These are phyloP conservation scores for Pestalotiopsis sp. DNA, from an alignment of 2,329 filamentous ascomycete genomes.

Conservation along the genomic window DNA sequence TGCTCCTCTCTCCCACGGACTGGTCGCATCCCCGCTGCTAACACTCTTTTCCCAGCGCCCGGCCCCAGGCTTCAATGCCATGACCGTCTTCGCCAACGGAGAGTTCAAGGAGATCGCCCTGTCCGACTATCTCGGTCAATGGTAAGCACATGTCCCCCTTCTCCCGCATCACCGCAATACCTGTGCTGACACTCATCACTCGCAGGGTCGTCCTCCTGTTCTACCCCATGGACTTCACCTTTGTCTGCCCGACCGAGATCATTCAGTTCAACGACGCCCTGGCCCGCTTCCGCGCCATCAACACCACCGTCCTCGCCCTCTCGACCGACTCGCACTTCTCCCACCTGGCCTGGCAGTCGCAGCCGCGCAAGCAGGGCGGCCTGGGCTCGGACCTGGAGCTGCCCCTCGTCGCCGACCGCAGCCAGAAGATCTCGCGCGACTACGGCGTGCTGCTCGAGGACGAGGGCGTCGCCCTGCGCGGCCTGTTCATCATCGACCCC, in stretches of 20 bases:
- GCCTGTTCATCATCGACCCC: constrained; percentile 68
- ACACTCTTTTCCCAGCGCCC: constrained; percentile 34
- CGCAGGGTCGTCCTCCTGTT: constrained; percentile 66
- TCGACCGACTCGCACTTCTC: constrained; percentile 64
- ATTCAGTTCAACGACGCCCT: constrained; percentile 65
- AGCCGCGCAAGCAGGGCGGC: constrained; percentile 62
- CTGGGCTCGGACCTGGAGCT: constrained; percentile 62
- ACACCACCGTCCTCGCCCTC: constrained; percentile 61
- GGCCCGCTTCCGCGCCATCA: constrained; percentile 60
- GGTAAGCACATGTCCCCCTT: constrained; percentile 33
- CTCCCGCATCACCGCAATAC: neutral
- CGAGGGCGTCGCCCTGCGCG: constrained; percentile 64
- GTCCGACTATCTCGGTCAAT: constrained; percentile 48
- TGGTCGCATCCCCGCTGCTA: too few relatives aligned
- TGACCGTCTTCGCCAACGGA: constrained; percentile 49
- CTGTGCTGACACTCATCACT: constrained; percentile 4
- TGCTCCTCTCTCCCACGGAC: too few relatives aligned
- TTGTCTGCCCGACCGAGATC: constrained; percentile 69
- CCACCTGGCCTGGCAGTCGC: constrained; percentile 60
- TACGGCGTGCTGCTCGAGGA: constrained; percentile 68
- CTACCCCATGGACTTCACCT: constrained; percentile 70
- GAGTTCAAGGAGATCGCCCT: constrained; percentile 51
- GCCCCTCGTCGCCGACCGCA: constrained; percentile 65
- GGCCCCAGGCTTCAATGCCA: constrained; percentile 52
- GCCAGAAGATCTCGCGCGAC: constrained; percentile 59